These are phyloP conservation scores for Lepidium aucheri DNA, from an alignment of 345 rosid genomes.

Conservation along the genomic window DNA sequence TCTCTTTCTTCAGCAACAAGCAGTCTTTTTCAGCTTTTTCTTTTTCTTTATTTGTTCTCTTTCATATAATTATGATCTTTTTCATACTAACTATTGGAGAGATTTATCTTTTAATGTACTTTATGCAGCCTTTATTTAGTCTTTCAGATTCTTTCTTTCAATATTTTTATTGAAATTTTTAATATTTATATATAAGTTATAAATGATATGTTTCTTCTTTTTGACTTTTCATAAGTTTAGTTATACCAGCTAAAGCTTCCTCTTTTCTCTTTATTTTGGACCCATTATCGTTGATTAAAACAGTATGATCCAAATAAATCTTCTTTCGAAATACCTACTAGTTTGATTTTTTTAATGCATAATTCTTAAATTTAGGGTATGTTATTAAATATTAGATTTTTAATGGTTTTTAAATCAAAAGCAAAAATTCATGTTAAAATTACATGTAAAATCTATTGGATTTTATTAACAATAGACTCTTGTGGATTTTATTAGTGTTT, in stretches of 20 bases:
- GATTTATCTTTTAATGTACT: conserved; percentile 16
- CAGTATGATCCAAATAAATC: not conserved
- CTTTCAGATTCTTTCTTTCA: not conserved
- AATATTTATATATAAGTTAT: too few relatives aligned
- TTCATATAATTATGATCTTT: not conserved
- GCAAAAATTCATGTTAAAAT: too few relatives aligned
- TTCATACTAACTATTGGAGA: not conserved
- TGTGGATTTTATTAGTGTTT: too few relatives aligned
- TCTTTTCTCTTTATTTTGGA: not conserved
- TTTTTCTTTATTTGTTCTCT: not conserved
- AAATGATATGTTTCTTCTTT: not conserved
- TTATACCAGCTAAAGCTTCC: not conserved
- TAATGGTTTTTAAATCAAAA: too few relatives aligned
- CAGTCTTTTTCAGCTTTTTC: conserved; percentile 5
- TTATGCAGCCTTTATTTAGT: conserved; percentile 21
- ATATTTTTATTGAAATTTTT: not conserved
- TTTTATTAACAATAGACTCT: too few relatives aligned
- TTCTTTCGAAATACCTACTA: not conserved
- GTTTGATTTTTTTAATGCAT: too few relatives aligned
- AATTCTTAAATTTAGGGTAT: too few relatives aligned
- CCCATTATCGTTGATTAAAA: not conserved
- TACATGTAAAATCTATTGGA: too few relatives aligned
- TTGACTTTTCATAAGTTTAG: not conserved
- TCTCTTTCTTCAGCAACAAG: conserved; percentile 6
- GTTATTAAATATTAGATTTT: too few relatives aligned